These are phyloP conservation scores for Lathyrus sativus DNA, from an alignment of 306 rosid genomes.

Conservation along the genomic window DNA sequence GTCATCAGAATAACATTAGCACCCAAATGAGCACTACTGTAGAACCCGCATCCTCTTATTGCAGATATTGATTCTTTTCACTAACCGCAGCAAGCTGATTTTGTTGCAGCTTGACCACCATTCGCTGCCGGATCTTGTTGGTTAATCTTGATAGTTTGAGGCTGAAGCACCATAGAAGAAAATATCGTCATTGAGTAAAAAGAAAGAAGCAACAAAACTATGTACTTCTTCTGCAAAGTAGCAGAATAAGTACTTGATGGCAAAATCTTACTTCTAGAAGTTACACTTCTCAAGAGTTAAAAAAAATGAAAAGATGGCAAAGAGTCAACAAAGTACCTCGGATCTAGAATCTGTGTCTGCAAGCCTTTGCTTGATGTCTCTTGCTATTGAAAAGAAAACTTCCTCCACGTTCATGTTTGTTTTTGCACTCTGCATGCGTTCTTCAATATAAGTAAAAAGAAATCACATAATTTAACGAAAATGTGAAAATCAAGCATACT, in stretches of 20 bases:
- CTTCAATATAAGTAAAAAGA: conserved; percentile 31
- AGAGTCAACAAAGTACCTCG: conserved; percentile 50
- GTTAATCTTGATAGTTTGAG: conserved; percentile 67
- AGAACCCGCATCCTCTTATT: conserved; percentile 39
- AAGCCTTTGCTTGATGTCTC: conserved; percentile 82
- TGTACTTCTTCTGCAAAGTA: conserved; percentile 5
- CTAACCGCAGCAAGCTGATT: conserved; percentile 75
- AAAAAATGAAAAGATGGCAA: not conserved
- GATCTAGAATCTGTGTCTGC: conserved; percentile 73
- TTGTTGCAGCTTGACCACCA: conserved; percentile 59
- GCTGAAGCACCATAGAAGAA: conserved; percentile 51
- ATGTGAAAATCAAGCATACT: conserved; percentile 28
- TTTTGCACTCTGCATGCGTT: conserved; percentile 75
- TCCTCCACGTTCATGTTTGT: conserved; percentile 88
- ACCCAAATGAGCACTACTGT: conserved; percentile 34
- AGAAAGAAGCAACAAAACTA: conserved; percentile 15
- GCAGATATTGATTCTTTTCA: conserved; percentile 34
- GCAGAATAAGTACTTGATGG: not conserved
- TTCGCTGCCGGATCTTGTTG: conserved; percentile 52
- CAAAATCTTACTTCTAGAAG: conserved; percentile 2
- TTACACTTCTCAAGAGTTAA: not conserved
- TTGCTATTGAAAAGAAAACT: conserved; percentile 83
- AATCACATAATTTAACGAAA: conserved; percentile 22
- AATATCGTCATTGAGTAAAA: conserved; percentile 25
- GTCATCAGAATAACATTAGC: conserved; percentile 41